Evolutionary conservation across 257 asterid species (phyloP), one percentile per base, ranked within the genome.

Genomic region (Solanum rostratum): DNA sequence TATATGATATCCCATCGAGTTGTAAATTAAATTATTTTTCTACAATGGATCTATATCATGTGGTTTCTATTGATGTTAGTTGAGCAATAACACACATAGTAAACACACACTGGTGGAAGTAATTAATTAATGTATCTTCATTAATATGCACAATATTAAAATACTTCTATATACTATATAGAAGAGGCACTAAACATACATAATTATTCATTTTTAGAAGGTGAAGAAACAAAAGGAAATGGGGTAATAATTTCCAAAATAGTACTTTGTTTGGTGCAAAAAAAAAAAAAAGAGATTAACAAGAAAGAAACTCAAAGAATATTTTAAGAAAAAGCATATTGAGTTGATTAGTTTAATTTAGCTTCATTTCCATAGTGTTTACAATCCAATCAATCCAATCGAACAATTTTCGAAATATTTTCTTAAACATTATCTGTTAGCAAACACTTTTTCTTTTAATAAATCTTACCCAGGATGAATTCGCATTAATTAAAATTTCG

Each of bases 221-320:
- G 60, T 70, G 46, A 88, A 82, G 78, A 70, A 87, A 79, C 71
- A 73, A 70, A 83, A 71, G 71, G 14, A 83, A 84, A 81, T 81
- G 84, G 85, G 69, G 82, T 55, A 73, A 76, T 86, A 82, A 88
- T 81, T 84, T 81, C 63, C 52, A 73, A 11, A 74, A 82, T 84
- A 78, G 86, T 83, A 59, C 37, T 68, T 73, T 86, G 87, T 63
- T 84, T 20, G 89, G 85, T 74, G 82, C 20, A 3, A 30, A 30
- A 16, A 73, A 71, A 20, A 53, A 60, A 84, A 29, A 29, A 29
- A 29, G 2, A 29, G 33, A 29, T 29, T 29, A 29, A 79, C 80
- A 85, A 85, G 11, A 80, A 60, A 80, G 14, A 22, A 55, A 45
- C 15, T 0, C 80, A 57, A 43, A 20, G 83, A 74, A 18, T 50